Percentiles rank a stretch among this genome's conserved stretches.
Conservation (phyloP, 768 basidiomycete genomes). For the Clathrus columnatus region DNA sequence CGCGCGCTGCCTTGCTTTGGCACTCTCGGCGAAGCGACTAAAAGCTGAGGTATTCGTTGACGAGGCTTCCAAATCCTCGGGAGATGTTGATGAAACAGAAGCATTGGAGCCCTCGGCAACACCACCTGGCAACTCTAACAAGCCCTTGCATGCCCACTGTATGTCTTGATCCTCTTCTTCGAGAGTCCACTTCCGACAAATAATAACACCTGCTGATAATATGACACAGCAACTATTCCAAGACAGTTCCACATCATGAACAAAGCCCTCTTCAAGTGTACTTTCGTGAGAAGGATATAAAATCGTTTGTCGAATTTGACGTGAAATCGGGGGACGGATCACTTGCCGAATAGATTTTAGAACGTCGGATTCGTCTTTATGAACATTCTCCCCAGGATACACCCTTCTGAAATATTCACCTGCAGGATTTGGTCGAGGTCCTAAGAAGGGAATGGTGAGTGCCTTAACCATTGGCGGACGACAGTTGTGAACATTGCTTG, state of each 20-base stretch:
- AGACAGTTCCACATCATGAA: conserved; percentile 54
- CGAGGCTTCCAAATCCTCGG: conserved; percentile 17
- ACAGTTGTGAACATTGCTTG: background rate
- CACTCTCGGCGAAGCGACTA: conserved; percentile 39
- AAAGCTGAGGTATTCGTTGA: conserved; percentile 36
- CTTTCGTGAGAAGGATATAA: conserved; percentile 35
- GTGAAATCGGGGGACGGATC: conserved; percentile 41
- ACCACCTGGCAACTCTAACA: conserved; percentile 45
- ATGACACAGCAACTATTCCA: conserved; percentile 63
- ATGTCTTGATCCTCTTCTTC: conserved; percentile 60
- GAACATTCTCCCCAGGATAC: conserved; percentile 59
- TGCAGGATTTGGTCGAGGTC: conserved; percentile 21
- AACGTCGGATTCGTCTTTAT: conserved; percentile 29
- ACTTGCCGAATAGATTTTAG: conserved; percentile 52
- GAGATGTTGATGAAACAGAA: conserved; percentile 16
- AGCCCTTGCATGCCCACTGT: conserved; percentile 74
- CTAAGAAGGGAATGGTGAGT: background rate
- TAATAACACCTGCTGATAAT: conserved; percentile 56
- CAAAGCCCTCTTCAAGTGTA: conserved; percentile 28
- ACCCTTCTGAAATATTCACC: conserved; percentile 54
- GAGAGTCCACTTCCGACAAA: conserved; percentile 69
- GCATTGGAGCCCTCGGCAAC: conserved; percentile 19
- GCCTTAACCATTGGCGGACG: background rate
- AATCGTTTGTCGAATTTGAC: conserved; percentile 30
- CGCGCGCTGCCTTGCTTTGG: conserved; percentile 28